Conservation (phyloP, 2,329 filamentous ascomycete genomes). For the Xylariales sp. region DNA sequence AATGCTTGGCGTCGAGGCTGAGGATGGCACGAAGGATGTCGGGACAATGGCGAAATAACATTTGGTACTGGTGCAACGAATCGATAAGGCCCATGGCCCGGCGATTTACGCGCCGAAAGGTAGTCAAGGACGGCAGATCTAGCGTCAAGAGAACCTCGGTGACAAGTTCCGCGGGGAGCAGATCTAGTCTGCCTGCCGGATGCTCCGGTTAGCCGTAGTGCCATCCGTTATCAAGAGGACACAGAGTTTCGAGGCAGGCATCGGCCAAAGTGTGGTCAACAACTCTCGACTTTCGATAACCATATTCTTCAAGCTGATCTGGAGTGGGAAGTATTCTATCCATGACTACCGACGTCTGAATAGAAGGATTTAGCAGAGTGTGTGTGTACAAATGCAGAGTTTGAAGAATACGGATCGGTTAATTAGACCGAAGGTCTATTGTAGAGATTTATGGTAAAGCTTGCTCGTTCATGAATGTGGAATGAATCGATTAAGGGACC, state of each 20-base stretch:
- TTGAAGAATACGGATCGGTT: no score
- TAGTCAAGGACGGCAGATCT: slow-evolving; percentile 12
- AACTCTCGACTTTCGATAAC: no score
- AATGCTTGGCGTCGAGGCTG: slow-evolving; percentile 24
- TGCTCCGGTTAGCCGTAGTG: not conserved
- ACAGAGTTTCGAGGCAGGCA: not conserved
- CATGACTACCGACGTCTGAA: no score
- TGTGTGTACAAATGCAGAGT: no score
- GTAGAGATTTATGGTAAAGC: no score
- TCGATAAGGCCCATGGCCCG: slow-evolving; percentile 29
- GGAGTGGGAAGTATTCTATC: no score
- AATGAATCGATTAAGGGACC: no score
- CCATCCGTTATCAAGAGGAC: not conserved
- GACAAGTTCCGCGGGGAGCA: slow-evolving; percentile 12
- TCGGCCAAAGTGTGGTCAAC: not conserved
- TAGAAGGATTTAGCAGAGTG: no score
- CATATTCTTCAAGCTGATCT: no score
- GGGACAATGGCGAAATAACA: slow-evolving; percentile 24
- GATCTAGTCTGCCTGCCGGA: slow-evolving; percentile 11
- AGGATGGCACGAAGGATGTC: slow-evolving; percentile 27
- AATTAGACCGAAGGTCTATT: no score
- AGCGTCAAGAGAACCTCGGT: slow-evolving; percentile 9
- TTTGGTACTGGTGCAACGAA: slow-evolving; percentile 27
- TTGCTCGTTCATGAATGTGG: no score
- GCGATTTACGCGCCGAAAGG: slow-evolving; percentile 13